Conservation (phyloP, 2,329 filamentous ascomycete genomes). For the Dichotomopilus funicola region DNA sequence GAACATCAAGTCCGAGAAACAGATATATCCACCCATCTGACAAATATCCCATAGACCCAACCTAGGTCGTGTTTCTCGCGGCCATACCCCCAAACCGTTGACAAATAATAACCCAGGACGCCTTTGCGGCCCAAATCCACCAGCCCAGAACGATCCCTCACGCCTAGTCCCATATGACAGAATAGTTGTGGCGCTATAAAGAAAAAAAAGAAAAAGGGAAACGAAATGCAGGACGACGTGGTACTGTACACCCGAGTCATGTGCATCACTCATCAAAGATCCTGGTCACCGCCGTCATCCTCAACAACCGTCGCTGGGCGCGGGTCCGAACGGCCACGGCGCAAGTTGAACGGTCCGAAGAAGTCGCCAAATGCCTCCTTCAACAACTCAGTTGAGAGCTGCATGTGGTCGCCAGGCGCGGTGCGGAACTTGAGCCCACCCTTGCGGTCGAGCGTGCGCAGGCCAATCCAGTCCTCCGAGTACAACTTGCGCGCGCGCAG, state of each 20-base stretch:
- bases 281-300: neutral
- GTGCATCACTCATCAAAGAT: neutral
- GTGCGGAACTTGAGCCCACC: constrained; percentile 70
- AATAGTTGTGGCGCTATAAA: neutral
- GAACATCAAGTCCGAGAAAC: no score
- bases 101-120: neutral
- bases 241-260: no score
- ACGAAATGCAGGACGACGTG: neutral
- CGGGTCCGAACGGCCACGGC: constrained; percentile 16
- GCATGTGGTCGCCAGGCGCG: constrained; percentile 76
- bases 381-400: constrained; percentile 60
- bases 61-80: neutral
- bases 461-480: constrained; percentile 86
- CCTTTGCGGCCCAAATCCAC: neutral
- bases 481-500: constrained; percentile 69
- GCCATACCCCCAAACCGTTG: constrained; percentile 1
- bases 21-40: neutral
- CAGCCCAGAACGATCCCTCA: neutral
- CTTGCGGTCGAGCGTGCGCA: constrained; percentile 71
- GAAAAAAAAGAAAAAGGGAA: neutral
- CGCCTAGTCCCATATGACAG: constrained; percentile 1
- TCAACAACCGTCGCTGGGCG: constrained; percentile 20
- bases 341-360: constrained; percentile 49
- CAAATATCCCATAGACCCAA: neutral
- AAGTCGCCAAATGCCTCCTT: constrained; percentile 59